Evolutionary conservation across 768 basidiomycete genomes (phyloP), one percentile per base, ranked within the genome.

Genomic region (Leccinum truebloodii): DNA sequence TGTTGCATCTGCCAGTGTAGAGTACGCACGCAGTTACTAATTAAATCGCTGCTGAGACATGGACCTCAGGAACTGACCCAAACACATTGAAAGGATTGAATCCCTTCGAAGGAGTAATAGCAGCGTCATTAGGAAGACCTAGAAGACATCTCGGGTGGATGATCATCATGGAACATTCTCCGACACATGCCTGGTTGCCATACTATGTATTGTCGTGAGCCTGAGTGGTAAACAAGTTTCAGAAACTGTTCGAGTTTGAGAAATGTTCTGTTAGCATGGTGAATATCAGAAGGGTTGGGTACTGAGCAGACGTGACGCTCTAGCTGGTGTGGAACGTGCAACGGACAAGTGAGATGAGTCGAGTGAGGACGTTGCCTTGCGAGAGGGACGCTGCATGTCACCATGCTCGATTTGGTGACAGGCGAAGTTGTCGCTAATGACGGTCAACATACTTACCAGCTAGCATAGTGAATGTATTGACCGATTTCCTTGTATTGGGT

Each of bases 401-500:
- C 86, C 20, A 78, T 86, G 1, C 75, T 95, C 8, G 79, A 84
- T 53, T 68, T 86, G 0, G 55, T 71, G 3, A 84, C 81, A 5
- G 90, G 88, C 5, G 75, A 80, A 41, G 63, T 86, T 26, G 65
- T 88, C 57, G 68, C 78, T 13, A 79, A 73, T 24, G 77, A n/a
- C n/a, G n/a, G n/a, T 75, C 1, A 77, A 83, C 59, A 73, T 94
- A 35, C 82, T n/a, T n/a, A n/a, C n/a, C 86, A 14, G 88, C 88
- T 1, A 77, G 67, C 46, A 75, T 86, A 52, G 52, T 62, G 1
- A 66, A 73, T 5, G 76, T n/a, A n/a, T 69, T 77, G 6, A 63
- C 73, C 0, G 75, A 81, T 56, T 71, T 81, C 7, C 54, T 81
- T 20, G 55, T 76, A 6, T 64, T 82, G 41, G 71, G 67, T n/a